phyloP scores from a whole-genome alignment of 2,329 filamentous ascomycete genomes.

The Trichoderma endophyticum region DNA sequence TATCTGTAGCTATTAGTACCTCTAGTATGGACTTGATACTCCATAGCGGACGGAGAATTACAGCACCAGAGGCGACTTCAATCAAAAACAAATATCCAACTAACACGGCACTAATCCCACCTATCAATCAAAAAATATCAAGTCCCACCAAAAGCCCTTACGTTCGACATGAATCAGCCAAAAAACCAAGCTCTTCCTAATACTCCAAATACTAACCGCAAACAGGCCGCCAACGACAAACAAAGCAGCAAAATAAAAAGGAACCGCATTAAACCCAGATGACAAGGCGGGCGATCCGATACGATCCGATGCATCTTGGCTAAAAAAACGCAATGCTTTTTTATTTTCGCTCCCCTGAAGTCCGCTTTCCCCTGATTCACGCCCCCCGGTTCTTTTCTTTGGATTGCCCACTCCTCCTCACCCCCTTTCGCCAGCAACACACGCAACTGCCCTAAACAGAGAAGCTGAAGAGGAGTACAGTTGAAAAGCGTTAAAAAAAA shows the following conservation, averaged over 20 bases:
- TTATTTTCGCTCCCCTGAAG: neutral
- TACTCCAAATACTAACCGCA: neutral
- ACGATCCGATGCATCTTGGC: conserved; percentile 18
- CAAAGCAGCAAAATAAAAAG: neutral
- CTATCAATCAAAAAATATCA: neutral
- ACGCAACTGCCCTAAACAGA: neutral
- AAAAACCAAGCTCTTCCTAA: neutral
- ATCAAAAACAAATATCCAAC: neutral
- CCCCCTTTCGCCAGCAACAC: neutral
- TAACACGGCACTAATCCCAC: neutral
- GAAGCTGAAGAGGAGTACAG: neutral
- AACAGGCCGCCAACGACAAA: conserved; percentile 7
- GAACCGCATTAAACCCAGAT: conserved; percentile 15
- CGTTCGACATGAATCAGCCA: neutral
- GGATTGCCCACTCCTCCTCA: neutral
- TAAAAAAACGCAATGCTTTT: neutral
- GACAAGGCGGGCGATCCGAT: conserved; percentile 16
- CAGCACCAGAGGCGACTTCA: neutral
- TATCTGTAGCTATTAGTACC: neutral
- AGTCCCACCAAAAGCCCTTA: neutral
- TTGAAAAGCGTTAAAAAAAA: neutral
- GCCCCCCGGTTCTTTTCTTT: neutral
- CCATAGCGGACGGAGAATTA: neutral
- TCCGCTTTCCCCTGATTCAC: neutral
- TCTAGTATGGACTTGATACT: neutral